Evolutionary conservation across 805 yeast species (phyloP).

Genomic region (Saccharomycodes ludwigii): DNA sequence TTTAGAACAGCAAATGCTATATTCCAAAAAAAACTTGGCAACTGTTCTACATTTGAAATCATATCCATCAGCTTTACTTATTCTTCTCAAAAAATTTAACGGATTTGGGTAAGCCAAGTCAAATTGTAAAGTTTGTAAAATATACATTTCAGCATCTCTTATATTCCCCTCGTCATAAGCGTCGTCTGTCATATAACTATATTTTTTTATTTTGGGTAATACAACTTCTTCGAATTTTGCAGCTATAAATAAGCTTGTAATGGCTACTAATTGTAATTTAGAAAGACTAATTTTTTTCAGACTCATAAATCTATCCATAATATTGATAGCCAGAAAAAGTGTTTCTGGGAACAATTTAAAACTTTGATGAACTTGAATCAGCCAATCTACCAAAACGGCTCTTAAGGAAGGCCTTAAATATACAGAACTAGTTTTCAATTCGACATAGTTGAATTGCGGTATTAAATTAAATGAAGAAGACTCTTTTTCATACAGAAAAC

Average conservation of each 20-base stretch:
- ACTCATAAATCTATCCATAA: constrained; percentile 81
- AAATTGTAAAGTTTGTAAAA: constrained; percentile 59
- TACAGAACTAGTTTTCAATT: constrained; percentile 8
- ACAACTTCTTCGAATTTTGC: constrained; percentile 91
- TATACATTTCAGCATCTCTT: constrained; percentile 69
- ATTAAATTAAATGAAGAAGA: constrained; percentile 48
- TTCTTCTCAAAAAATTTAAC: constrained; percentile 76
- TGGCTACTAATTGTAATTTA: constrained; percentile 73
- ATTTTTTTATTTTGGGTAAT: constrained; percentile 74
- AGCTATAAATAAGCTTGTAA: constrained; percentile 76
- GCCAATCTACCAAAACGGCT: constrained; percentile 85
- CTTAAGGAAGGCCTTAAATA: constrained; percentile 73
- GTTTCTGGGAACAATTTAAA: constrained; percentile 82
- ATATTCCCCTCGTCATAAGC: constrained; percentile 73
- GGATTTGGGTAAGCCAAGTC: constrained; percentile 81
- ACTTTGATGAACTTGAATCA: constrained; percentile 76
- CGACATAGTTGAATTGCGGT: constrained; percentile 58
- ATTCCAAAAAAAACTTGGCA: constrained; percentile 75
- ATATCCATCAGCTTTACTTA: constrained; percentile 84
- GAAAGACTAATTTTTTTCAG: constrained; percentile 62
- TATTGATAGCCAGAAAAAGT: constrained; percentile 65
- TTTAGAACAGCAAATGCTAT: constrained; percentile 60
- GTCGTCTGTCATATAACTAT: constrained; percentile 81
- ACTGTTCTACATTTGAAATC: constrained; percentile 73
- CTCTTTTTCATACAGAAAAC: constrained; percentile 59